phyloP scores from a whole-genome alignment of 1,139 yeast genomes.

The Kodamaea arcana region DNA sequence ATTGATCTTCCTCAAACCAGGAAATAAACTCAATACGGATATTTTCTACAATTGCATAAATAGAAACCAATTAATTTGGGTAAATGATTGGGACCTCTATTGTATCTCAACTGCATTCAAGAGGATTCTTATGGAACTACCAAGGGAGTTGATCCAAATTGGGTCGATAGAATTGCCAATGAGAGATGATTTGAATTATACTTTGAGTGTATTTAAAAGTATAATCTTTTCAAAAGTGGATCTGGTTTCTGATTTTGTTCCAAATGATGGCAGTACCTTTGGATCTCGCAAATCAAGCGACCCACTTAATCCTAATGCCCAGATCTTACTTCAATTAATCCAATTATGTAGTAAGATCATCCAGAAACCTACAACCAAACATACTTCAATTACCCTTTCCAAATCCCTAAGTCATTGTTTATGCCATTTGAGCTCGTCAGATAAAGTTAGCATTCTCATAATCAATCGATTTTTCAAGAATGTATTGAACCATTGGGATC shows the following conservation, averaged over 20 bases:
- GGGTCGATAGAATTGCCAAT: slow-evolving; percentile 45
- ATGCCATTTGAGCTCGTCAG: slow-evolving; percentile 45
- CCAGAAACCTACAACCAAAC: slow-evolving; percentile 36
- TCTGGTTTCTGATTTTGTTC: no score
- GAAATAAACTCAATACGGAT: slow-evolving; percentile 48
- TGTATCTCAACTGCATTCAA: slow-evolving; percentile 54
- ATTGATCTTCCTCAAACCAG: slow-evolving; percentile 55
- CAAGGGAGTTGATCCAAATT: slow-evolving; percentile 43
- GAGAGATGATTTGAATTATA: slow-evolving; percentile 39
- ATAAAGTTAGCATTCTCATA: slow-evolving; percentile 43
- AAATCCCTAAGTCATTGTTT: slow-evolving; percentile 49
- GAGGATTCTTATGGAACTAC: slow-evolving; percentile 42
- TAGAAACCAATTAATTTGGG: slow-evolving; percentile 53
- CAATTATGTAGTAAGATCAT: slow-evolving; percentile 37
- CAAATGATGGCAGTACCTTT: no score
- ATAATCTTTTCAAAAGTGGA: slow-evolving; percentile 20
- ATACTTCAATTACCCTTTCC: slow-evolving; percentile 42
- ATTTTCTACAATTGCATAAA: slow-evolving; percentile 50
- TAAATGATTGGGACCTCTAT: slow-evolving; percentile 60
- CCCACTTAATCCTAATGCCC: slow-evolving; percentile 18
- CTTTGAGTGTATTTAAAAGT: slow-evolving; percentile 27
- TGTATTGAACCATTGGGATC: slow-evolving; percentile 42
- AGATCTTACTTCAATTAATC: slow-evolving; percentile 37
- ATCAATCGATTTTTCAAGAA: slow-evolving; percentile 50
- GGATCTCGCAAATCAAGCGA: no score